A percentile compares a stretch with the other conserved stretches of the same genome.
phyloP scores from a whole-genome alignment of 2,329 filamentous ascomycete species.

The Neonectria punicea region DNA sequence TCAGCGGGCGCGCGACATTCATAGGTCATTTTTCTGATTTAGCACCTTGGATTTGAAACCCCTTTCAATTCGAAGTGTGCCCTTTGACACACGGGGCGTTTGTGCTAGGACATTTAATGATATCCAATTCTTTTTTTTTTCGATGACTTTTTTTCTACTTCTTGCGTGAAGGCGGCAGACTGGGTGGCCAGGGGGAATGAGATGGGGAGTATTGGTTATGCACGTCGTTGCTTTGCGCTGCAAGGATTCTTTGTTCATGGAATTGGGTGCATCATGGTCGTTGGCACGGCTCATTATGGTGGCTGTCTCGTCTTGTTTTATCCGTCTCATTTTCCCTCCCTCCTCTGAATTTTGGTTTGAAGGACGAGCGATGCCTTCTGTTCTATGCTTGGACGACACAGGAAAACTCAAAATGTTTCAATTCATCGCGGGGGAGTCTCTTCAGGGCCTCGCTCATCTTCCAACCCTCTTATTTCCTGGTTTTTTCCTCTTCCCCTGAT shows the following conservation, averaged over 20 bases:
- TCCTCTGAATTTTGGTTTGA: neutral
- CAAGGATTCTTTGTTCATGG: conserved; percentile 23
- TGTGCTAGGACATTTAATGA: conserved; percentile 47
- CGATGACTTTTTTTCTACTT: conserved; percentile 23
- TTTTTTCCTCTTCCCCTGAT: neutral
- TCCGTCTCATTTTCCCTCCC: neutral
- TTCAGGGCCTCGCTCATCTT: neutral
- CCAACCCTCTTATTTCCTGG: neutral
- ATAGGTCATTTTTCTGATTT: conserved; percentile 34
- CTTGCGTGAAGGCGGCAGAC: conserved; percentile 14
- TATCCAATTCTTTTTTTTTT: conserved; percentile 43
- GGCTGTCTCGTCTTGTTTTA: conserved; percentile 19
- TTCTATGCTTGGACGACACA: neutral
- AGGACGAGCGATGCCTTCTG: neutral
- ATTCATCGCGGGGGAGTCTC: conserved; percentile 28
- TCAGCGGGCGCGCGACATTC: conserved; percentile 18
- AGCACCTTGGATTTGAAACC: conserved; percentile 38
- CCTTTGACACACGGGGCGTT: conserved; percentile 39
- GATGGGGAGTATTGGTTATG: conserved; percentile 40
- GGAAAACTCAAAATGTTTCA: conserved; percentile 5
- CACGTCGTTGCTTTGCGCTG: conserved; percentile 25
- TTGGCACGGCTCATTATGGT: conserved; percentile 9
- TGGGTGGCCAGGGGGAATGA: conserved; percentile 12
- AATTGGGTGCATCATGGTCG: conserved; percentile 27
- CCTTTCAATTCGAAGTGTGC: conserved; percentile 36